Conservation (phyloP, 495 filamentous ascomycete genomes). For the Immersiella caudata region DNA sequence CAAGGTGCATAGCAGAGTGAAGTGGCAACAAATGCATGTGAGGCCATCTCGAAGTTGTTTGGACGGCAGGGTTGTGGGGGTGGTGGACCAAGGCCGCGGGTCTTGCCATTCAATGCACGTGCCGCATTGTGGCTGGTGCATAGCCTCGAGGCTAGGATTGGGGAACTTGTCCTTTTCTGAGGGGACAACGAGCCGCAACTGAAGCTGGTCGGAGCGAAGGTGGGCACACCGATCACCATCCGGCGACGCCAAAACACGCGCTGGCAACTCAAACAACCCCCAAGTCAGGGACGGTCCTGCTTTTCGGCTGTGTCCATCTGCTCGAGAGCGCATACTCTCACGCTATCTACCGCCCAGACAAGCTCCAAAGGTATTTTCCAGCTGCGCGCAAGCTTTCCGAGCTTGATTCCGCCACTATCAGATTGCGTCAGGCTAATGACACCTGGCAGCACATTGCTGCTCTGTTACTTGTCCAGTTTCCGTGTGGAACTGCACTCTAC, state of each 20-base stretch:
- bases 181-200: constrained; percentile 31
- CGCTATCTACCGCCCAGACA: background rate
- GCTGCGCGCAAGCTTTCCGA: constrained; percentile 5
- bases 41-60: background rate
- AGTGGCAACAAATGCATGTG: background rate
- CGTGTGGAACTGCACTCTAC: background rate
- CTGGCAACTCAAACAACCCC: constrained; percentile 6
- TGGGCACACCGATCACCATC: constrained; percentile 22
- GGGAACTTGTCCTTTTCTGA: constrained; percentile 43
- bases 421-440: constrained; percentile 31
- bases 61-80: background rate
- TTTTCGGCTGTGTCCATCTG: background rate
- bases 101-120: constrained; percentile 9
- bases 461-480: background rate
- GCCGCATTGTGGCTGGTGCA: constrained; percentile 26
- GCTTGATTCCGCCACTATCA: constrained; percentile 6
- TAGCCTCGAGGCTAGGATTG: constrained; percentile 1
- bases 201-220: constrained; percentile 26
- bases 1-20: background rate
- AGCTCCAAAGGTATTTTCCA: background rate
- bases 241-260: constrained; percentile 10
- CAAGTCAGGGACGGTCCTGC: background rate
- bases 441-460: constrained; percentile 28
- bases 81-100: background rate
- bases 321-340: background rate